These are phyloP conservation scores for Fusarium brevicatenulatum DNA, from an alignment of 2,329 filamentous ascomycete genomes.

Conservation along the genomic window DNA sequence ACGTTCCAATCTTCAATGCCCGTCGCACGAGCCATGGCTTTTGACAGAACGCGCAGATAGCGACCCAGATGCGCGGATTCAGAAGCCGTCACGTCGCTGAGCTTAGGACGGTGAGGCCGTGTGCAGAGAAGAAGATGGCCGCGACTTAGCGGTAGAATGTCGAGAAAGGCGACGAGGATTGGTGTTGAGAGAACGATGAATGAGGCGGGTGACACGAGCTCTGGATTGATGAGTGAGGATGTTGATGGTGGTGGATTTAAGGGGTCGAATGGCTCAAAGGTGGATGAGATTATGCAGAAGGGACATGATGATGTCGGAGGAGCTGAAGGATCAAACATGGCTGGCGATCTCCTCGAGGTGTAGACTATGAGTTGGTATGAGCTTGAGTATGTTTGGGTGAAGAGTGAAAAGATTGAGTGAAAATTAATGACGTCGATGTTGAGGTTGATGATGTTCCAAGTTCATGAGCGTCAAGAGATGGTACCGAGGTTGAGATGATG, in stretches of 20 bases:
- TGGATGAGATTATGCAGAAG: conserved; percentile 68
- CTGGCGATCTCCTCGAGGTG: neutral
- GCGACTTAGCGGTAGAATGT: conserved; percentile 86
- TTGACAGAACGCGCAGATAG: conserved; percentile 76
- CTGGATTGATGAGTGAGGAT: conserved; percentile 44
- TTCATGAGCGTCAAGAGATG: conserved; percentile 21
- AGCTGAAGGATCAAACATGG: conserved; percentile 52
- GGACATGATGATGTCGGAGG: conserved; percentile 60
- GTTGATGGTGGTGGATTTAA: conserved; percentile 53
- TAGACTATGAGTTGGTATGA: neutral
- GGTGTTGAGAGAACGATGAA: conserved; percentile 82
- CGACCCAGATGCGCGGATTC: conserved; percentile 75
- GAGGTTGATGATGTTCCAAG: conserved; percentile 15
- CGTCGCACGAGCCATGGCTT: conserved; percentile 74
- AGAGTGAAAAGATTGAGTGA: neutral
- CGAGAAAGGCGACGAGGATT: conserved; percentile 85
- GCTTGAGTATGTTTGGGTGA: neutral
- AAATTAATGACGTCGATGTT: neutral
- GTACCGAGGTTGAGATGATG: conserved; percentile 31
- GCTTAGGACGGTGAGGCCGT: conserved; percentile 78
- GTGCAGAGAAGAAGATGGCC: conserved; percentile 88
- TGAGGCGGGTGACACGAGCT: conserved; percentile 56
- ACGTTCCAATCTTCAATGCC: conserved; percentile 91
- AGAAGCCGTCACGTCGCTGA: conserved; percentile 72
- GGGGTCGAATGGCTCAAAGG: conserved; percentile 61